phyloP scores from a whole-genome alignment of 495 filamentous ascomycete genomes.

The Chaetomium cochliodes region DNA sequence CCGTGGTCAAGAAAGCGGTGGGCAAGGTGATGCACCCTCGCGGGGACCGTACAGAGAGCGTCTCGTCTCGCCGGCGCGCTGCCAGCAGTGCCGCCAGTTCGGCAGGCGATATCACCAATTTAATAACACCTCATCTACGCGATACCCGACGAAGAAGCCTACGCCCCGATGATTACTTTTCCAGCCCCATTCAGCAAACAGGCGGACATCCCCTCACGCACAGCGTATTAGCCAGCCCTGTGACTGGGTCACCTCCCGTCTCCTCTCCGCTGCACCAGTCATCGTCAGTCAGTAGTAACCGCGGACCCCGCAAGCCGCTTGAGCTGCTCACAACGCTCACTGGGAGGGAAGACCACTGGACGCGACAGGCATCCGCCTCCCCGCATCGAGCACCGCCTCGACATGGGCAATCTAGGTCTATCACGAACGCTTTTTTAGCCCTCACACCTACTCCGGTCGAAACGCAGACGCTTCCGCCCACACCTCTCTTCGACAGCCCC shows the following conservation, averaged over 20 bases:
- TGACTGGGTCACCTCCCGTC: slow-evolving; percentile 32
- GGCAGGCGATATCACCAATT: slow-evolving; percentile 40
- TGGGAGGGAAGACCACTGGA: slow-evolving; percentile 44
- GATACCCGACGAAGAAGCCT: slow-evolving; percentile 66
- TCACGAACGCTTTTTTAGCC: slow-evolving; percentile 55
- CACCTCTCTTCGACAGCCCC: slow-evolving; percentile 48
- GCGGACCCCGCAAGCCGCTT: slow-evolving; percentile 39
- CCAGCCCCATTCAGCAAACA: slow-evolving; percentile 42
- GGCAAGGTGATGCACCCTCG: slow-evolving; percentile 60
- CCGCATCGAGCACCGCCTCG: slow-evolving; percentile 29
- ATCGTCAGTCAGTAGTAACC: slow-evolving; percentile 42
- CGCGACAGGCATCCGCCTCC: slow-evolving; percentile 34
- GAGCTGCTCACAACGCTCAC: slow-evolving; percentile 43
- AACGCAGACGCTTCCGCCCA: slow-evolving; percentile 45
- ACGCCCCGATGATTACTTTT: slow-evolving; percentile 67
- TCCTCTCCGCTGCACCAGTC: slow-evolving; percentile 41
- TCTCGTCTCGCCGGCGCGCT: slow-evolving; percentile 53
- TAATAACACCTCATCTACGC: slow-evolving; percentile 41
- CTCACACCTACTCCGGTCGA: slow-evolving; percentile 42
- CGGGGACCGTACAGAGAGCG: slow-evolving; percentile 54
- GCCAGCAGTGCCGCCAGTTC: slow-evolving; percentile 61
- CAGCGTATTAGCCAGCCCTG: slow-evolving; percentile 74
- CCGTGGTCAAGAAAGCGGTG: slow-evolving; percentile 65
- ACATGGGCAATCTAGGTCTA: slow-evolving; percentile 46
- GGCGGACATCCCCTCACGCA: slow-evolving; percentile 80